phyloP scores from a whole-genome alignment of 441 rosid species.

The Syzygium syzygioides region DNA sequence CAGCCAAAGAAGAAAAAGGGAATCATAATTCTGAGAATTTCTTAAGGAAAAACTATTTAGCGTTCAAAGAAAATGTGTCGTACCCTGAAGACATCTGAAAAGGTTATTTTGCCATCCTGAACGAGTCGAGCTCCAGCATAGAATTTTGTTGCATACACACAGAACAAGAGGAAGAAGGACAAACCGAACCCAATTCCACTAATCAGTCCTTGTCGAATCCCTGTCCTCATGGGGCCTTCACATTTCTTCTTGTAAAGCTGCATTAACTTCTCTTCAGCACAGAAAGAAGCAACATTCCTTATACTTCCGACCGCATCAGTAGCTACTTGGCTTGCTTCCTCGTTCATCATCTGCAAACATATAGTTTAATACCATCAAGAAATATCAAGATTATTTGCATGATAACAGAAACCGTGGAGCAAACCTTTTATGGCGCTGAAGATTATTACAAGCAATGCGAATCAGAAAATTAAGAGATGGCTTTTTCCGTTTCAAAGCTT shows the following conservation, averaged over 20 bases:
- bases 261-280: slow-evolving; percentile 9
- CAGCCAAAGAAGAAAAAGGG: not conserved
- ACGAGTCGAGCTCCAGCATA: slow-evolving; percentile 7
- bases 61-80: not conserved
- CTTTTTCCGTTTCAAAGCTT: not conserved
- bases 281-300: slow-evolving; percentile 11
- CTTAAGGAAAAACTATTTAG: not conserved
- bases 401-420: not conserved
- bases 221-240: slow-evolving; percentile 4
- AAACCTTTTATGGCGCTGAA: not conserved
- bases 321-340: slow-evolving; percentile 17
- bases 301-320: slow-evolving; percentile 11
- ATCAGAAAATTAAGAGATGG: not conserved
- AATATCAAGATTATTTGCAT: not conserved
- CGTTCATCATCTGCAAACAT: slow-evolving; percentile 11
- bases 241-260: slow-evolving; percentile 13
- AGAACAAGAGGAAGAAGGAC: not conserved
- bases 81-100: slow-evolving; percentile 5
- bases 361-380: not conserved
- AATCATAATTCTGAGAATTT: not conserved
- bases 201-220: slow-evolving; percentile 10
- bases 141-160: slow-evolving; percentile 7
- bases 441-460: not conserved
- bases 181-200: slow-evolving; percentile 7
- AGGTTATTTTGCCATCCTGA: not conserved